Percentiles rank a stretch among this genome's conserved stretches.
phyloP scores from a whole-genome alignment of 129 eudicot genomes.

The Gnaphalium uliginosum region DNA sequence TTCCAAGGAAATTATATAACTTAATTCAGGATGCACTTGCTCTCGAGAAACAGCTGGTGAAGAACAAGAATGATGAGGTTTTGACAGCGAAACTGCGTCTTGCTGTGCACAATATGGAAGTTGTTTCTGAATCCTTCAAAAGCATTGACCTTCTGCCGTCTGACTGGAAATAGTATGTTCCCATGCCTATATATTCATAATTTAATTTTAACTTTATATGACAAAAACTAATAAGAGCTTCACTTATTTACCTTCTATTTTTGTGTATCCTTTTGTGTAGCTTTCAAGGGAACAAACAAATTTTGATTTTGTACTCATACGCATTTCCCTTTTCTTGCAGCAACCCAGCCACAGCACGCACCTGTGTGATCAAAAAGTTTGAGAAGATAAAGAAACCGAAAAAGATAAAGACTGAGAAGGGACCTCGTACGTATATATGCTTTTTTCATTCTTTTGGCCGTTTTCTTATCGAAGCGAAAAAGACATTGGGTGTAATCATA shows the following conservation, averaged over 20 bases:
- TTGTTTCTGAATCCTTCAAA: neutral
- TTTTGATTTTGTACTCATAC: too few species aligned
- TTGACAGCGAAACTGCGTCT: neutral
- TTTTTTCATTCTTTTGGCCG: too few species aligned
- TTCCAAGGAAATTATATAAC: neutral
- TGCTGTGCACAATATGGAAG: neutral
- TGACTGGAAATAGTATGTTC: conserved; percentile 1
- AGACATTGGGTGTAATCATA: too few species aligned
- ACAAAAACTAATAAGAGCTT: neutral
- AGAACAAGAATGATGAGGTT: neutral
- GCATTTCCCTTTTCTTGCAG: too few species aligned
- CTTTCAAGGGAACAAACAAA: neutral
- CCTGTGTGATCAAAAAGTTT: too few species aligned
- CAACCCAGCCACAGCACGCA: too few species aligned
- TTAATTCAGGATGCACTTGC: neutral
- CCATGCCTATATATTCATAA: neutral
- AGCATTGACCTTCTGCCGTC: neutral
- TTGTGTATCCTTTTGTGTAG: neutral
- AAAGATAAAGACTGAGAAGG: too few species aligned
- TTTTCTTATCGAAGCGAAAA: too few species aligned
- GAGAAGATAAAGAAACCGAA: too few species aligned
- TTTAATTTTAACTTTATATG: neutral
- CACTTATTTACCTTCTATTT: too few species aligned
- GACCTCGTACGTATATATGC: too few species aligned
- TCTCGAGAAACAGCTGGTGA: neutral